These are phyloP conservation scores for Dalbergia cochinchinensis DNA, from an alignment of 306 rosid species.

Conservation along the genomic window DNA sequence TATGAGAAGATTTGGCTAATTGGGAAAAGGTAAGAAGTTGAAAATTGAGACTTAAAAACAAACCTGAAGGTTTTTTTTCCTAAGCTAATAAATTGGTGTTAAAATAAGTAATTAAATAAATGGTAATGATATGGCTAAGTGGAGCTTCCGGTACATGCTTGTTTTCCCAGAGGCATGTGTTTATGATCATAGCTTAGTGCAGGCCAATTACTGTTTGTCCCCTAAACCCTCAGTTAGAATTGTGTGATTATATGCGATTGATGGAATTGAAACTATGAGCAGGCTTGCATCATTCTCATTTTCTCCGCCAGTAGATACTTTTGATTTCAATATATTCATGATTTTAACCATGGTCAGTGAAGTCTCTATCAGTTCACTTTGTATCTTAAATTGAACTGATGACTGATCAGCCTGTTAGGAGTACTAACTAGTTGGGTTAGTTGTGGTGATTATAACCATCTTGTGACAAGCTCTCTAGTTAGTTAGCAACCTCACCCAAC, in stretches of 20 bases:
- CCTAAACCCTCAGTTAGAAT: background rate
- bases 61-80: too few relatives aligned
- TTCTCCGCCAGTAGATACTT: background rate
- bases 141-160: constrained; percentile 40
- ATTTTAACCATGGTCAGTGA: constrained; percentile 7
- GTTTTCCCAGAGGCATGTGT: constrained; percentile 38
- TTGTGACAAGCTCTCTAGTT: too few relatives aligned
- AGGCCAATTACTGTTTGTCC: constrained; percentile 1
- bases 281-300: background rate
- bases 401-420: background rate
- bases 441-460: too few relatives aligned
- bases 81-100: background rate
- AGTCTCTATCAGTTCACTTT: background rate
- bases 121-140: constrained; percentile 40
- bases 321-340: constrained; percentile 15
- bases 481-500: too few relatives aligned
- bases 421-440: too few relatives aligned
- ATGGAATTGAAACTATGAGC: background rate
- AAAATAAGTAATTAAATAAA: constrained; percentile 29
- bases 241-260: constrained; percentile 32
- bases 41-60: background rate
- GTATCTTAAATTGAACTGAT: background rate
- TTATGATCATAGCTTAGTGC: constrained; percentile 31
- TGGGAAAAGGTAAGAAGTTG: background rate
- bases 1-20: background rate